phyloP scores from a whole-genome alignment of 2,329 filamentous ascomycete genomes.

The Botrytis squamosa region DNA sequence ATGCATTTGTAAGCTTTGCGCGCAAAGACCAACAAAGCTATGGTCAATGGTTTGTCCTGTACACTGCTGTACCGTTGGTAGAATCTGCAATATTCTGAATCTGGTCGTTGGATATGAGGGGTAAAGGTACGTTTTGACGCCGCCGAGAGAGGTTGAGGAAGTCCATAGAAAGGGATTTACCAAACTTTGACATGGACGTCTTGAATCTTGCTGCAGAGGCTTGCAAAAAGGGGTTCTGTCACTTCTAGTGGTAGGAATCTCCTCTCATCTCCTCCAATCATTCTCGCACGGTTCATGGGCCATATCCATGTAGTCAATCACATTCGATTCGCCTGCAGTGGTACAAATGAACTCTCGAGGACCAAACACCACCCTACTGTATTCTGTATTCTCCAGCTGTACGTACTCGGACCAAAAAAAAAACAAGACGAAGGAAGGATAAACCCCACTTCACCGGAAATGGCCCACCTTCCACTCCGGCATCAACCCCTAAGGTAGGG shows the following conservation, averaged over 20 bases:
- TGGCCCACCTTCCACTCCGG: not conserved
- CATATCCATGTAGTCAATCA: not conserved
- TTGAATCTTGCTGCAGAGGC: not conserved
- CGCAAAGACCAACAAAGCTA: not conserved
- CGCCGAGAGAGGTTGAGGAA: slow-evolving; percentile 1
- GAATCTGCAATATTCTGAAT: not conserved
- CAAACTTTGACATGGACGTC: not conserved
- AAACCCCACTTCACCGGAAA: not conserved
- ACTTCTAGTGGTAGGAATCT: not conserved
- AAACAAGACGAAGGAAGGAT: not conserved
- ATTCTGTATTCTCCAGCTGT: not conserved
- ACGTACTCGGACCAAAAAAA: too few species aligned
- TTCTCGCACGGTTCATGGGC: not conserved
- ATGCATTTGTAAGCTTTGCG: not conserved
- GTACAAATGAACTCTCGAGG: not conserved
- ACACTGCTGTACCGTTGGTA: not conserved
- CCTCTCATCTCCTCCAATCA: not conserved
- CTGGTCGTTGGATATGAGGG: not conserved
- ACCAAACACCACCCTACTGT: not conserved
- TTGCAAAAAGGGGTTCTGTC: not conserved
- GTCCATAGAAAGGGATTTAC: not conserved
- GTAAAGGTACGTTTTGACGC: not conserved
- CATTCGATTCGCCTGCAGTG: not conserved
- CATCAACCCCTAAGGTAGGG: not conserved
- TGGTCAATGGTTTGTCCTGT: slow-evolving; percentile 1